These are phyloP conservation scores for Calonectria hongkongensis DNA, from an alignment of 2,329 filamentous ascomycete genomes.

Conservation along the genomic window DNA sequence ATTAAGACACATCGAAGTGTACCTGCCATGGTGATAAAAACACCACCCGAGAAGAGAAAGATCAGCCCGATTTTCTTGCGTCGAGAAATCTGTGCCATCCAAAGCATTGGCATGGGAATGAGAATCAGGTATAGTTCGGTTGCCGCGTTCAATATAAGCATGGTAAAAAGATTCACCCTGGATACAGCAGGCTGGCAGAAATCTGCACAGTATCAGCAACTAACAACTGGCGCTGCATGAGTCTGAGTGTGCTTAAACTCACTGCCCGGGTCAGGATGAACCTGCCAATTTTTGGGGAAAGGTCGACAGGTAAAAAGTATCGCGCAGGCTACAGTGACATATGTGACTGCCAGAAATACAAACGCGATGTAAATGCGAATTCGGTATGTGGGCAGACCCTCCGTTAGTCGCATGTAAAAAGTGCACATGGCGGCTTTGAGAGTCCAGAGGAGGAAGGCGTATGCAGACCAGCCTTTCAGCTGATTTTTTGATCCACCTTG, in stretches of 20 bases:
- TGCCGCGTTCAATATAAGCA: neutral
- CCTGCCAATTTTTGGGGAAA: conserved; percentile 62
- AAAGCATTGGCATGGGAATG: neutral
- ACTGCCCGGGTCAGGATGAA: conserved; percentile 63
- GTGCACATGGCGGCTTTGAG: conserved; percentile 71
- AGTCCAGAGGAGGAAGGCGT: conserved; percentile 69
- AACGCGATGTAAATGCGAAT: conserved; percentile 56
- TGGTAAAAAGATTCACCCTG: neutral
- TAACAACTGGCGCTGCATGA: too few relatives aligned
- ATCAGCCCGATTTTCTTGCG: neutral
- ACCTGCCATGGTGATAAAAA: conserved; percentile 7
- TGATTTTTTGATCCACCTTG: conserved; percentile 71
- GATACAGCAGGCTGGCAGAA: conserved; percentile 6
- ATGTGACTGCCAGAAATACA: conserved; percentile 55
- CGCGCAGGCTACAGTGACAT: conserved; percentile 56
- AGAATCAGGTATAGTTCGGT: conserved; percentile 1
- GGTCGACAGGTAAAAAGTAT: conserved; percentile 59
- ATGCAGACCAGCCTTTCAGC: conserved; percentile 70
- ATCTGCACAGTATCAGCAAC: neutral
- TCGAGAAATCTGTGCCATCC: conserved; percentile 1
- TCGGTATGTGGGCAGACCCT: conserved; percentile 40
- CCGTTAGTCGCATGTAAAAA: conserved; percentile 69
- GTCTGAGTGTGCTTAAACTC: neutral
- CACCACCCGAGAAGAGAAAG: conserved; percentile 4
- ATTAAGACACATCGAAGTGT: conserved; percentile 15